A percentile compares a stretch with the other conserved stretches of the same genome.
phyloP scores from a whole-genome alignment of 148 eudicot species.

The Diospyros lotus region DNA sequence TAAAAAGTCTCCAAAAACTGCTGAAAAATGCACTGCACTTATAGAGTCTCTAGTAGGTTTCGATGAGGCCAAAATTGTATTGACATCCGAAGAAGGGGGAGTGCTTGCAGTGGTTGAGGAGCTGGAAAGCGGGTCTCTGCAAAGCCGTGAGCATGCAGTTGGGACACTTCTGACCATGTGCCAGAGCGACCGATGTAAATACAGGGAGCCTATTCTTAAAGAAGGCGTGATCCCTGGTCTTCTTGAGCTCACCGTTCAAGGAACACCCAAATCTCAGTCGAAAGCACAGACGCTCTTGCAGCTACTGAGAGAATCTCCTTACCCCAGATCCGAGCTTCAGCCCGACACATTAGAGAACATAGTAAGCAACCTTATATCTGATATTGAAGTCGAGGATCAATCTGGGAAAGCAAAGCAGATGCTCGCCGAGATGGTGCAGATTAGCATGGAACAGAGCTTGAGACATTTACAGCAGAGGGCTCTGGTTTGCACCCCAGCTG shows the following conservation, averaged over 20 bases:
- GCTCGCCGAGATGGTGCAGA: constrained; percentile 95
- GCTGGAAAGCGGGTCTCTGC: constrained; percentile 77
- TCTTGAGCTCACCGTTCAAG: constrained; percentile 93
- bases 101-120: constrained; percentile 86
- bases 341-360: constrained; percentile 82
- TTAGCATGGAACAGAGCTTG: constrained; percentile 98
- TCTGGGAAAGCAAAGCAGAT: constrained; percentile 83
- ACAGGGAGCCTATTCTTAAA: constrained; percentile 70
- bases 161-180: constrained; percentile 83
- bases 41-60: constrained; percentile 66
- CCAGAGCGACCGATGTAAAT: constrained; percentile 62
- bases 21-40: constrained; percentile 81
- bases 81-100: constrained; percentile 75
- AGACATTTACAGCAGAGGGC: constrained; percentile 87
- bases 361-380: constrained; percentile 71
- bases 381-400: constrained; percentile 82
- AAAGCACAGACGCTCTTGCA: constrained; percentile 75
- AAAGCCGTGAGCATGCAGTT: constrained; percentile 83
- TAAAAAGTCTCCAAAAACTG: constrained; percentile 69
- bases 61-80: constrained; percentile 53
- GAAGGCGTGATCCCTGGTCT: constrained; percentile 98
- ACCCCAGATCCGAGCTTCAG: constrained; percentile 64
- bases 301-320: constrained; percentile 74
- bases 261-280: constrained; percentile 61
- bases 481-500: constrained; percentile 64